A percentile compares a stretch with the other conserved stretches of the same genome.
Conservation (phyloP, 441 rosid genomes). For the Arabidopsis lyrata region DNA sequence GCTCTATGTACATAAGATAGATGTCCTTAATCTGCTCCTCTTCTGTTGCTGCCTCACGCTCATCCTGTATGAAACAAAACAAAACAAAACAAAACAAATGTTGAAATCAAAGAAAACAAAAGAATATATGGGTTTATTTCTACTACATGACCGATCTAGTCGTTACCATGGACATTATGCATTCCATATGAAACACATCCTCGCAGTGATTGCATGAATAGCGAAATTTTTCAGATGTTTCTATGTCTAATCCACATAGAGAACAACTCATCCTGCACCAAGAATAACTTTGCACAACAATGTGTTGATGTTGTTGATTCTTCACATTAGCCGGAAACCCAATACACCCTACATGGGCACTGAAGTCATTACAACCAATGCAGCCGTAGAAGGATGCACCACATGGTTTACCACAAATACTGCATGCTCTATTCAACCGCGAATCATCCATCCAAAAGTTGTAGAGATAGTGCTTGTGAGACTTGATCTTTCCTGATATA, state of each 20-base stretch:
- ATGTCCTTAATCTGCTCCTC: neutral
- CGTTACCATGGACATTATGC: conserved; percentile 9
- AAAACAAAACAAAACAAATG: no score
- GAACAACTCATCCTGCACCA: neutral
- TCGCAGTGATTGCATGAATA: neutral
- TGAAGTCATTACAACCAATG: neutral
- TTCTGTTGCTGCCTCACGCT: neutral
- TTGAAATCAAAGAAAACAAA: neutral
- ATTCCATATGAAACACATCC: neutral
- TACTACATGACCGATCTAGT: neutral
- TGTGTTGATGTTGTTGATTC: conserved; percentile 3
- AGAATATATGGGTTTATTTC: neutral
- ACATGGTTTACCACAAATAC: neutral
- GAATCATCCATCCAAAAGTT: conserved; percentile 6
- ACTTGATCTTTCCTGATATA: neutral
- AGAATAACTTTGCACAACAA: neutral
- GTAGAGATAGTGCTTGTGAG: neutral
- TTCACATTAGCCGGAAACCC: neutral
- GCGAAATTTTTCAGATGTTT: neutral
- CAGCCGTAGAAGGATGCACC: conserved; percentile 5
- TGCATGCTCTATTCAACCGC: neutral
- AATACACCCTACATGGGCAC: neutral
- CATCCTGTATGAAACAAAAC: no score
- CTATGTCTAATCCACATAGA: neutral
- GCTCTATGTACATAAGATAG: neutral